Conservation (phyloP, 139 green algal genomes). For the Auxenochlorella pyrenoidosa region DNA sequence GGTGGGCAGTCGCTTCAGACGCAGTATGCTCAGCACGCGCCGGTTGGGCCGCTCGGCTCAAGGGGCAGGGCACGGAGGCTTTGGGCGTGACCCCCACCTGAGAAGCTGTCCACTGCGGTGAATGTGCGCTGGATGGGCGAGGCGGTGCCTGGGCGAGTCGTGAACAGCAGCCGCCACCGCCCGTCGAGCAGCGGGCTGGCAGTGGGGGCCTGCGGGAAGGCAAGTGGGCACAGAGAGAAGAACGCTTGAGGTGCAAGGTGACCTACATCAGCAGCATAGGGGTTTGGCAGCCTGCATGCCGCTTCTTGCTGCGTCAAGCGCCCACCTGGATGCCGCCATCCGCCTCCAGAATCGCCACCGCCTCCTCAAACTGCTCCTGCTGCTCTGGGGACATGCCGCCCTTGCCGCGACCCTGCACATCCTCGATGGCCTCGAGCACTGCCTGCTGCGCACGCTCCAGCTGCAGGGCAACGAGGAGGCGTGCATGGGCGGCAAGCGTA, state of each 20-base stretch:
- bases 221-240: too few species aligned
- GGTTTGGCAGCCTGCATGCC: too few species aligned
- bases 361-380: conserved; percentile 57
- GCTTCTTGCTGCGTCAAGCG: background rate
- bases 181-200: conserved; percentile 60
- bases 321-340: conserved; percentile 63
- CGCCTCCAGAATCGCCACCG: conserved; percentile 71
- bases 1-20: too few species aligned
- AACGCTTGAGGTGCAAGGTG: background rate
- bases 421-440: conserved; percentile 51
- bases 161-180: conserved; percentile 91
- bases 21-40: too few species aligned
- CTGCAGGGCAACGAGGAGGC: background rate
- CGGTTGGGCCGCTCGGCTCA: too few species aligned
- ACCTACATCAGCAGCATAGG: background rate
- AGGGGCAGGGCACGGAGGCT: too few species aligned
- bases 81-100: conserved; percentile 14
- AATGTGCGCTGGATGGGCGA: conserved; percentile 94
- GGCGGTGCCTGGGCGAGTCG: conserved; percentile 71
- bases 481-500: background rate
- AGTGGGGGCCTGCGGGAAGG: conserved; percentile 55
- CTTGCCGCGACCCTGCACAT: conserved; percentile 68
- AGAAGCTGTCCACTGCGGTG: conserved; percentile 88
- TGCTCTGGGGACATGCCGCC: conserved; percentile 61
- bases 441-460: conserved; percentile 36